Base-by-base conservation (phyloP, 805 yeast genomes). In the Starmerella floricola region DNA sequence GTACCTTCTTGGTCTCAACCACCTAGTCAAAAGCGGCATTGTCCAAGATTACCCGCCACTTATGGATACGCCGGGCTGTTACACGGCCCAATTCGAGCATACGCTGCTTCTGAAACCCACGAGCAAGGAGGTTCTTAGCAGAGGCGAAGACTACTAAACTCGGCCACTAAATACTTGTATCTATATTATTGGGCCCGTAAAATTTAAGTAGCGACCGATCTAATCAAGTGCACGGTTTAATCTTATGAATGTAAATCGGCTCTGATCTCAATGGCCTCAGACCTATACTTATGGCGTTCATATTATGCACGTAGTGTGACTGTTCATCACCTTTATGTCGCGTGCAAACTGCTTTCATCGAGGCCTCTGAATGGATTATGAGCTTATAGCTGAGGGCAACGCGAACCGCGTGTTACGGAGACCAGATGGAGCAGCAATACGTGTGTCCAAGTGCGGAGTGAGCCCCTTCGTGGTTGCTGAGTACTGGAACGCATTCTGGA, bases 31-130 rank as follows among this genome's bases (percentile, higher is more conserved):
- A 59, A 73, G 80, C 6, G 97, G 95, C 4, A 65, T 82, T n/a
- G 84, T 91, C 8, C 81, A 80, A 55, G 98, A 85, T 51, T 86
- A 91, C 55, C 95, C 96, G 15, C 99, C 99, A 6, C 66, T 91
- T 51, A 78, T 74, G 41, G 99, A 91, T 59, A 63, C 70, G 16
- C 72, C 68, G 46, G 97, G 97, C 11, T 71, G 80, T 36, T 87
- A 82, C 69, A 91, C 97, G 30, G 98, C 98, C 0, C 99, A 91
- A 63, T 88, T 64, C 57, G 99, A 91, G 62, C 99, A 91, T 65
- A 91, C 99, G 1, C 73, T 88, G 36, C 68, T 91, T 51, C 67
- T 91, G 55, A 91, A 87, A 57, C 93, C 96, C 23, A 84, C 84
- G 45, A 76, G 74, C 62, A 91, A 88, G 67, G 99, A 91, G 63